These are phyloP conservation scores for Yarrowia yakushimensis DNA, from an alignment of 805 yeast genomes.

Conservation along the genomic window DNA sequence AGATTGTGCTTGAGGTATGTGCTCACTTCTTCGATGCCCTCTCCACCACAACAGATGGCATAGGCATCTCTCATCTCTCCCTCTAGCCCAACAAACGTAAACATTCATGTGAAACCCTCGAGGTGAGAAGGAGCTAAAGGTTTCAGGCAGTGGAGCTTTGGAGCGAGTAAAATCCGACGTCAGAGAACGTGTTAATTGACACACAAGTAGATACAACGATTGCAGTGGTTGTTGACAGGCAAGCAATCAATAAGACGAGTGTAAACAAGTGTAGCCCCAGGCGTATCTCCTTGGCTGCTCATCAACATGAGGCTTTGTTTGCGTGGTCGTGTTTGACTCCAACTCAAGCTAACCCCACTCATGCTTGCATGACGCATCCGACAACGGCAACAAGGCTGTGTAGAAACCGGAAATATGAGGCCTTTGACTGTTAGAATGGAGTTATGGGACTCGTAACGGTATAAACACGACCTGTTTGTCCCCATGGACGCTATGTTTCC, in stretches of 20 bases:
- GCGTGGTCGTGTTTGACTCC: not conserved
- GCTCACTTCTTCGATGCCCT: constrained; percentile 6
- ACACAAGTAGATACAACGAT: no score
- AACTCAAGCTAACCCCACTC: constrained; percentile 23
- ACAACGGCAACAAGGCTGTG: constrained; percentile 17
- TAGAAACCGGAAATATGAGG: not conserved
- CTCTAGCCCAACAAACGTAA: not conserved
- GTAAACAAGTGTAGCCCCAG: no score
- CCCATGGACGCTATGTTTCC: not conserved
- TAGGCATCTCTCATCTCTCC: no score
- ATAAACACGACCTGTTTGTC: not conserved
- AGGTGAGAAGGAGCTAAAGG: not conserved
- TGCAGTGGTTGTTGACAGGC: no score
- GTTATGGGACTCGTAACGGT: not conserved
- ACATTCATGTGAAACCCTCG: not conserved
- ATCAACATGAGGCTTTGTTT: no score
- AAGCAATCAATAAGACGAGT: no score
- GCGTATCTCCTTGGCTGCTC: no score
- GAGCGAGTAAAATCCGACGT: not conserved
- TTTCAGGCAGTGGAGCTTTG: not conserved
- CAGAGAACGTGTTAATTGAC: not conserved
- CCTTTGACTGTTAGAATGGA: not conserved
- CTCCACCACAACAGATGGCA: no score
- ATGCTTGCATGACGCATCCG: constrained; percentile 18
- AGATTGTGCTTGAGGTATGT: not conserved